These are phyloP conservation scores for Drechslerella coelobrocha DNA, from an alignment of 2,329 filamentous ascomycete genomes.

Conservation along the genomic window DNA sequence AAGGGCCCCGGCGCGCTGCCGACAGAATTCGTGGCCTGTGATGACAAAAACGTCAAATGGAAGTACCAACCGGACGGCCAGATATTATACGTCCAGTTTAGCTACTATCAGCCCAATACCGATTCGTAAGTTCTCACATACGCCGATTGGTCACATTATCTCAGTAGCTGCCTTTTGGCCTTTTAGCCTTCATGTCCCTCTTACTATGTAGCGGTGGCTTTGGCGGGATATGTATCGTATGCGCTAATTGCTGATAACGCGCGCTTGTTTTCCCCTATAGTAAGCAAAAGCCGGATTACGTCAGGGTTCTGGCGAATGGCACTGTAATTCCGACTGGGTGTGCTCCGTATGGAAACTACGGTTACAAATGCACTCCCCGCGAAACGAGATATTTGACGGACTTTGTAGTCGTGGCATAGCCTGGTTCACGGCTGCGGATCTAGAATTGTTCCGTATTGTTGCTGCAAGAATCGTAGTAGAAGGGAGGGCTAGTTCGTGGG, in stretches of 20 bases:
- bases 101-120: constrained; percentile 13
- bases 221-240: no score
- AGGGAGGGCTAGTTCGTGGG: neutral
- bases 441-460: no score
- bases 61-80: constrained; percentile 25
- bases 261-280: constrained; percentile 3
- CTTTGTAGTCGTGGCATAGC: constrained; percentile 21
- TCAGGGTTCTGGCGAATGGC: constrained; percentile 29
- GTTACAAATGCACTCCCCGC: constrained; percentile 39
- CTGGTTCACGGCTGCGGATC: neutral
- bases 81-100: constrained; percentile 41
- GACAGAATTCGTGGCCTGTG: constrained; percentile 14
- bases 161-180: no score
- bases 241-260: neutral
- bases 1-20: constrained; percentile 17
- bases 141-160: no score
- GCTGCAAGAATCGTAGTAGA: no score
- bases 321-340: constrained; percentile 32
- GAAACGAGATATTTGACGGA: constrained; percentile 36
- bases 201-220: no score
- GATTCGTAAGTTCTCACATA: constrained; percentile 15
- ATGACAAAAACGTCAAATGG: constrained; percentile 37
- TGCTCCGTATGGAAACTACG: constrained; percentile 25
- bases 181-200: no score
- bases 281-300: constrained; percentile 13